Conservation (phyloP, 2,329 filamentous ascomycete species). For the Aspergillus ochraceoroseus region DNA sequence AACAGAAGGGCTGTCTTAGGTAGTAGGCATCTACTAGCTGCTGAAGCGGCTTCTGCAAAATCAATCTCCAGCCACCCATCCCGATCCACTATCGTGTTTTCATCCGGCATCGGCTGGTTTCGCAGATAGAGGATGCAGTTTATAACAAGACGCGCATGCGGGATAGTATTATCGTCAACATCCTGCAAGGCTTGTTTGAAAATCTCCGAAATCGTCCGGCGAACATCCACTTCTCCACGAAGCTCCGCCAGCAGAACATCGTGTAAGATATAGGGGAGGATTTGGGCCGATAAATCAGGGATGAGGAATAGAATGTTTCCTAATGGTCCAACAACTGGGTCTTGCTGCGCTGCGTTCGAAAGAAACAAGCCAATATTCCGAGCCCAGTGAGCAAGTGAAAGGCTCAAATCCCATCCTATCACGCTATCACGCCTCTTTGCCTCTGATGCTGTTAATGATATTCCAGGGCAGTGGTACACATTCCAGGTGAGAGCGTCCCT, state of each 20-base stretch:
- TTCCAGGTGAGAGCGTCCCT: constrained; percentile 42
- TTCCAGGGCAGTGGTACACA: constrained; percentile 38
- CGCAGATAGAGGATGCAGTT: constrained; percentile 83
- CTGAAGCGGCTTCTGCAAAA: constrained; percentile 61
- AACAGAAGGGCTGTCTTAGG: constrained; percentile 81
- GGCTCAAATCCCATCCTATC: constrained; percentile 20
- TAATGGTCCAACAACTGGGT: constrained; percentile 66
- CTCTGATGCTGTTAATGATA: constrained; percentile 23
- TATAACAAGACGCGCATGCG: constrained; percentile 68
- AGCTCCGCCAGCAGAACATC: constrained; percentile 66
- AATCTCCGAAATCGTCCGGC: constrained; percentile 60
- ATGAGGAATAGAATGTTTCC: constrained; percentile 61
- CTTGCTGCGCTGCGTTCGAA: constrained; percentile 54
- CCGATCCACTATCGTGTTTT: constrained; percentile 73
- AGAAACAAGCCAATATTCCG: constrained; percentile 46
- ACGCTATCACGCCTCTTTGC: constrained; percentile 14
- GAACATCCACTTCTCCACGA: constrained; percentile 57
- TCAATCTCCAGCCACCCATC: constrained; percentile 82
- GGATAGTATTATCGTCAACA: constrained; percentile 43
- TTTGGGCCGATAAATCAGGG: constrained; percentile 63
- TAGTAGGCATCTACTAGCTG: constrained; percentile 75
- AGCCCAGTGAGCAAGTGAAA: constrained; percentile 33
- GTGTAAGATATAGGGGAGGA: constrained; percentile 82
- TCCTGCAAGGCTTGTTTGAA: constrained; percentile 60
- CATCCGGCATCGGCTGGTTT: constrained; percentile 68